Base-by-base conservation (phyloP, 2,329 filamentous ascomycete species). In the Lasiodiplodia citricola region DNA sequence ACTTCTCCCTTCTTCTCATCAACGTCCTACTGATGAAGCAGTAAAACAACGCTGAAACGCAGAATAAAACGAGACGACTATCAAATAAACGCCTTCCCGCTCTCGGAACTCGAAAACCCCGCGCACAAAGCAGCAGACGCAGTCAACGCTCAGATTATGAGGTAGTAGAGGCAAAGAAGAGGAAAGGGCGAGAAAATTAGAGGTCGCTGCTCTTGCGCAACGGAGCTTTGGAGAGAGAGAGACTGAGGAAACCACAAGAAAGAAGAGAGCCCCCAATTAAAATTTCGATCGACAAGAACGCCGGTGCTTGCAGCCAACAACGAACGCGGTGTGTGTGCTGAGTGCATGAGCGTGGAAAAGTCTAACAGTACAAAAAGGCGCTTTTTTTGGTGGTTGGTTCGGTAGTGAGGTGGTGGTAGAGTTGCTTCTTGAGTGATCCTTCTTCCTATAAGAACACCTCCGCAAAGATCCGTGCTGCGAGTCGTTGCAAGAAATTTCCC, bases 231-330 rank as follows among this genome's bases (percentile, higher is more conserved):
- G 41, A 50, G 58, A 62, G 54, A 37, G 55, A 50, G 25, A 51
- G 25, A 64, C 44, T 51, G 44, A 52, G 47, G 60, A 64, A 64
- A 64, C 60, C 44, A 35, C 47, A 64, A 52, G 60, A 64, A 64
- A 64, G 58, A 63, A 63, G 60, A 64, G 60, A 64, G 60, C 60
- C 60, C 60, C 60, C 60, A 35, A 64, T 64, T 64, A 64, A 64
- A 64, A 64, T 64, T 64, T 64, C 60, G 60, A 64, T 64, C 60
- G 60, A 64, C 60, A 64, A 64, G 58, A 64, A 64, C 60, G 47
- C 60, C 60, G 47, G 60, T 64, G 60, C 60, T 64, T 52, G 60
- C 60, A 64, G 60, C 60, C 60, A 64, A 64, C 60, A 64, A 64
- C 47, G 47, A 52, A 64, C 47, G 60, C 35, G 31, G 47, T 64